Evolutionary conservation across 371 early-diverging fungal species (phyloP), one percentile per base, ranked within the genome.

Genomic region (Mucor plumbeus): DNA sequence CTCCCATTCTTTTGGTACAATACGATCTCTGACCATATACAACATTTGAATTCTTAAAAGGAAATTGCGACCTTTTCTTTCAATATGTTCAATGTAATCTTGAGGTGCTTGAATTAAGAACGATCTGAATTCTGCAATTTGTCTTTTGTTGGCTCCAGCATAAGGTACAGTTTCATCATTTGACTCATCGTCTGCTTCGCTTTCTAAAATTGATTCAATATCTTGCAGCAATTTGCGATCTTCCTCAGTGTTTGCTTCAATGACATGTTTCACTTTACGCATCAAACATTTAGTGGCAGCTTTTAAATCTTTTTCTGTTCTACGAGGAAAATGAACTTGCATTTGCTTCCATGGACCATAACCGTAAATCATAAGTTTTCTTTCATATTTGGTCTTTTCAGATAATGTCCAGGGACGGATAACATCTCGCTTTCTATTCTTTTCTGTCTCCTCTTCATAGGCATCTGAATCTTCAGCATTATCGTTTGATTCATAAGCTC

Each of bases 311-410:
- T 80, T 84, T 47, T 84, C 85, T 3, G 85, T 76, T 26, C 89
- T 84, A 62, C 89, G 83, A 15, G 85, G 81, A 64, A 88, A 87
- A 60, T 81, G 83, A 19, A 72, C 67, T 19, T 72, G 74, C 84
- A 92, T 88, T 58, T 83, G 82, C 17, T 90, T 86, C 95, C 95
- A 95, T 39, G 82, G 79, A 19, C 88, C 88, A 72, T 90, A 92
- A 0, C 94, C 95, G 61, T 89, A 90, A 53, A 89, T 87, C 94
- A 94, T 95, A 43, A 94, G 67, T 62, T 87, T 84, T n/a, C 94
- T 86, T 69, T 95, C 95, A 57, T 93, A 85, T 43, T 90, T 86
- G 19, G 88, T 84, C 68, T 86, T 86, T 69, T 94, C 94, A 10
- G 94, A 90, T 41, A 85, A 67, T 10, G 90, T 87, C 95, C 95